Base-by-base conservation (phyloP, 805 yeast genomes). In the Wickerhamomyces bisporus region DNA sequence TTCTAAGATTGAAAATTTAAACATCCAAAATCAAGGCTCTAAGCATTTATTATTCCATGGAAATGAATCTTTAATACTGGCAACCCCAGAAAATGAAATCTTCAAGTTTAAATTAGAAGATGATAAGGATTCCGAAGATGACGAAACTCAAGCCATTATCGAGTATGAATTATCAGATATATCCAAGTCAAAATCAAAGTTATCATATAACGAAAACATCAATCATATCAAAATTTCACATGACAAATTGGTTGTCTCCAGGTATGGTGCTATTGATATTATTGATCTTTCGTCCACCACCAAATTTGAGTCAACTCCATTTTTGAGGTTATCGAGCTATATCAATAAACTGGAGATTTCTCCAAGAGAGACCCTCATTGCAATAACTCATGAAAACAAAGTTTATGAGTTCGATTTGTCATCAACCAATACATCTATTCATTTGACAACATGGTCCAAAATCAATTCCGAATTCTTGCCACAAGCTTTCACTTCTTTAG, bases 401-500 rank as follows among this genome's bases (percentile, higher is more conserved):
- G 58, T 93, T 18, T 73, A 73, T 43, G 97, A 88, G 62, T 81
- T 86, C 49, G 70, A 74, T 35, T 47, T 70, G 14, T 44, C 39
- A 9, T 41, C 34, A 6, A 20, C 32, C 9, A 32, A 29, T 19
- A 28, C 36, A 3, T 12, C 20, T 20, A 6, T 41, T 17, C 65
- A 47, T 33, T 66, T 77, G 47, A 81, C 96, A 0, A 53, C 70
- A 9, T 91, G 98, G 98, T 81, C 95, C 10, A 76, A 77, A 45
- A 64, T 72, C 36, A 87, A 87, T 59, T 73, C 86, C 14, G 93
- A 84, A 36, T 69, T 74, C 40, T 61, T 88, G 46, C 97, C 98
- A 2, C 66, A 66, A 26, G 77, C 77, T 43, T 79, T 83, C 44
- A 54, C 70, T 14, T 57, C 66, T 3, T 64, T 74, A 37, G 73